Percentiles rank a stretch among this genome's conserved stretches.
Conservation (phyloP, 2,329 filamentous ascomycete genomes). For the Hypoxylon sp. region DNA sequence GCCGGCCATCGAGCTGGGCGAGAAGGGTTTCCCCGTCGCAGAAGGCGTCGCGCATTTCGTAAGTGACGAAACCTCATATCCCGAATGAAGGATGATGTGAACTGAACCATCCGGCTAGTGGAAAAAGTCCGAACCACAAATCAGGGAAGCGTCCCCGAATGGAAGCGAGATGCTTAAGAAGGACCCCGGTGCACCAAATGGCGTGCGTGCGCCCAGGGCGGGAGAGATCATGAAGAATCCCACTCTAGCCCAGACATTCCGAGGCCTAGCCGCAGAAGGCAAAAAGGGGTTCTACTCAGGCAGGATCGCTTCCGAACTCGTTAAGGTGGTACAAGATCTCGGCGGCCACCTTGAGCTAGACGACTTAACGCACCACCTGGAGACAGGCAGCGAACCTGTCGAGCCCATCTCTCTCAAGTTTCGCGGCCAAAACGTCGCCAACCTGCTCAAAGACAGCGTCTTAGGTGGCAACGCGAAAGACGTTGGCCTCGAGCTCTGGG, state of each 20-base stretch:
- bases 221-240: conserved; percentile 94
- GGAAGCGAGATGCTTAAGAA: conserved; percentile 88
- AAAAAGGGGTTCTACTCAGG: conserved; percentile 95
- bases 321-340: conserved; percentile 81
- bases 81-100: neutral
- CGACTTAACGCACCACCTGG: conserved; percentile 83
- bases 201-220: conserved; percentile 79
- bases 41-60: conserved; percentile 81
- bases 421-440: conserved; percentile 69
- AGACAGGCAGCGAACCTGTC: conserved; percentile 79
- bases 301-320: conserved; percentile 82
- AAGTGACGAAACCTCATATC: conserved; percentile 55
- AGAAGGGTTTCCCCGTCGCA: conserved; percentile 90
- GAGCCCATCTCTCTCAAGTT: conserved; percentile 88
- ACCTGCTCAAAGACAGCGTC: conserved; percentile 47
- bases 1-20: conserved; percentile 87
- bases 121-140: conserved; percentile 71
- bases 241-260: conserved; percentile 84
- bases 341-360: conserved; percentile 85
- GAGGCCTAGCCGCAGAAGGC: conserved; percentile 81
- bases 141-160: conserved; percentile 86
- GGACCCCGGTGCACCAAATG: conserved; percentile 76
- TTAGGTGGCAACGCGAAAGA: conserved; percentile 56
- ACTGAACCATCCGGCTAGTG: conserved; percentile 70
- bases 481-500: conserved; percentile 86